Base-by-base conservation (phyloP, 768 basidiomycete species). In the Termitomyces sp. region DNA sequence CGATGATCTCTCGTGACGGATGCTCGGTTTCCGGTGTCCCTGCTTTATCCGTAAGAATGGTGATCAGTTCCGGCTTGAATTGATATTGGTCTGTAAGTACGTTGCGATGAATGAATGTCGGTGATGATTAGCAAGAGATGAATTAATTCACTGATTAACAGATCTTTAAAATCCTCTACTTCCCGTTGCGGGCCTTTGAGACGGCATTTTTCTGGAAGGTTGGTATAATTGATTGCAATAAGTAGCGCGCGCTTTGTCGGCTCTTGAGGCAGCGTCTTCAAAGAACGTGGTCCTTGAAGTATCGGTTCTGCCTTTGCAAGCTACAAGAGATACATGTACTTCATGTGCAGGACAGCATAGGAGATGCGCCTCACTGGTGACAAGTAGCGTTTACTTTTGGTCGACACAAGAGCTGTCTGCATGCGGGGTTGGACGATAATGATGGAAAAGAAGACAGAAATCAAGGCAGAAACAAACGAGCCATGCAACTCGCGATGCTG, bases 221-320 rank as follows among this genome's bases (percentile, higher is more conserved):
- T 54, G 28, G 8, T 10, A 16, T 60, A 60, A 20, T 41, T 47
- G 2, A 56, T 56, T 2, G 54, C 59, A n/a, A 60, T 47, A 1
- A 60, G 30, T 5, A 60, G 44, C 5, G 59, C 59, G 3, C 48
- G 46, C 22, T 50, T 56, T 6, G 16, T 28, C 5, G 40, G 44
- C 24, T 35, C 30, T 24, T 22, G 45, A n/a, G n/a, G 33, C 26
- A 13, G 7, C 10, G 28, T 48, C 28, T 32, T 9, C 16, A 11
- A n/a, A 30, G 18, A 13, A 48, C 30, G n/a, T 4, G n/a, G 30
- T 7, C 30, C 30, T 4, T 13, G 48, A 6, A 49, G 4, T 13
- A 18, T 33, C 48, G 8, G 32, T 6, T n/a, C 13, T n/a, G 48
- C 32, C 5, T 3, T 33, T 20, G 11, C n/a, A n/a, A 49, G 32